These are phyloP conservation scores for Phaeomoniella chlamydospora DNA, from an alignment of 2,329 filamentous ascomycete species.

Conservation along the genomic window DNA sequence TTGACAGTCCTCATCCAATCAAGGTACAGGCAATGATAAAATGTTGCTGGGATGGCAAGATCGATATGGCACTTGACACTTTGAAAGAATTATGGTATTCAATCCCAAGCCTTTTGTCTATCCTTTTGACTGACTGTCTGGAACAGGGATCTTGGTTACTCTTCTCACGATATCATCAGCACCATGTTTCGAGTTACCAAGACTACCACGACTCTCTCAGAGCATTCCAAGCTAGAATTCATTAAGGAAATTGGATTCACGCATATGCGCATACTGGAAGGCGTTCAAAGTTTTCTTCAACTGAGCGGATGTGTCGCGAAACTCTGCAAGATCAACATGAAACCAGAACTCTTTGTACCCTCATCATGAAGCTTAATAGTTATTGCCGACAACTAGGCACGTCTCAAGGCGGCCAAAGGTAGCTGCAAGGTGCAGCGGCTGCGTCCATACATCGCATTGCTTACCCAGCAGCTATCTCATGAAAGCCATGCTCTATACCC, in stretches of 20 bases:
- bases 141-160: slow-evolving; percentile 76
- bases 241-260: slow-evolving; percentile 98
- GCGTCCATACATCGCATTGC: neutral
- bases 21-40: slow-evolving; percentile 99
- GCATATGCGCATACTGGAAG: slow-evolving; percentile 98
- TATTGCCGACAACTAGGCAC: neutral
- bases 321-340: slow-evolving; percentile 93
- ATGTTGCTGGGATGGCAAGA: slow-evolving; percentile 81
- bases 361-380: no score
- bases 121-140: no score
- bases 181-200: slow-evolving; percentile 99
- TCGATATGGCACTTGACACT: slow-evolving; percentile 74
- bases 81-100: slow-evolving; percentile 75
- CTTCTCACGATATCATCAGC: slow-evolving; percentile 96
- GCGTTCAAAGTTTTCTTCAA: slow-evolving; percentile 87
- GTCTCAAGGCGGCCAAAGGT: neutral
- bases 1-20: slow-evolving; percentile 92
- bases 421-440: neutral
- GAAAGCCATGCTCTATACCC: neutral
- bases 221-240: slow-evolving; percentile 92
- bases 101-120: no score
- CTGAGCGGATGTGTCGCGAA: slow-evolving; percentile 84
- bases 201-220: slow-evolving; percentile 78
- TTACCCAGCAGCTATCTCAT: no score
- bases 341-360: slow-evolving; percentile 60